Evolutionary conservation across 352 stramenopile genomes (phyloP).

Genomic region (Globisporangium cylindrosporum): DNA sequence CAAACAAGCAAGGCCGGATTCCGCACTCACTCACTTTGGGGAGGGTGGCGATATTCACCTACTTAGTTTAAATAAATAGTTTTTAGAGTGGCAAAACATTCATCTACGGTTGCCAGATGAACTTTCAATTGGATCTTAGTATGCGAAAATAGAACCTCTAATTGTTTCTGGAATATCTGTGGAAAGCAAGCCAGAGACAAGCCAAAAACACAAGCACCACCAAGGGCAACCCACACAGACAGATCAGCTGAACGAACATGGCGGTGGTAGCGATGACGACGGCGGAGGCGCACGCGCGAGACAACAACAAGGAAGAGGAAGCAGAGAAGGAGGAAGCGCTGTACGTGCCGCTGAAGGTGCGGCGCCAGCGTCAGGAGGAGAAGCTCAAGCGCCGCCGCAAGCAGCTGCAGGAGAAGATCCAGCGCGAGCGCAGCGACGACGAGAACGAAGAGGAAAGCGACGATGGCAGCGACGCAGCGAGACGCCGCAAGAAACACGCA

Average conservation of each 20-base stretch:
- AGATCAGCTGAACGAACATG: background rate
- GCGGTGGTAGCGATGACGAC: constrained; percentile 2
- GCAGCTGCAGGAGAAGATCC: constrained; percentile 50
- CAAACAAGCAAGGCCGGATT: background rate
- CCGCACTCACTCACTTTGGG: background rate
- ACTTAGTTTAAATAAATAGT: background rate
- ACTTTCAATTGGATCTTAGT: no score
- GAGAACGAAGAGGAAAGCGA: constrained; percentile 20
- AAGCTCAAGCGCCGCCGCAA: constrained; percentile 48
- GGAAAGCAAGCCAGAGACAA: no score
- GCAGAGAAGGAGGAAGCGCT: constrained; percentile 37
- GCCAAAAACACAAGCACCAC: background rate
- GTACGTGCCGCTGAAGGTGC: constrained; percentile 82
- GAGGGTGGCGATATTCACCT: background rate
- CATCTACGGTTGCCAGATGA: no score
- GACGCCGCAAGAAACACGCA: constrained; percentile 8
- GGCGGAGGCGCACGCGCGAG: constrained; percentile 5
- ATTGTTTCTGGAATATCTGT: no score
- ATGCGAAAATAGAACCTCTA: no score
- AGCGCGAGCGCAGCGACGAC: constrained; percentile 36
- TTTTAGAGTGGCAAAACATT: no score
- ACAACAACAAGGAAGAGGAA: constrained; percentile 3
- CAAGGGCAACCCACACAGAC: background rate
- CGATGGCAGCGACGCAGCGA: constrained; percentile 2
- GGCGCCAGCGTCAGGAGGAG: constrained; percentile 66